A percentile compares a stretch with the other conserved stretches of the same genome.
Conservation (phyloP, 495 filamentous ascomycete species). For the Hypoxylon rickii region DNA sequence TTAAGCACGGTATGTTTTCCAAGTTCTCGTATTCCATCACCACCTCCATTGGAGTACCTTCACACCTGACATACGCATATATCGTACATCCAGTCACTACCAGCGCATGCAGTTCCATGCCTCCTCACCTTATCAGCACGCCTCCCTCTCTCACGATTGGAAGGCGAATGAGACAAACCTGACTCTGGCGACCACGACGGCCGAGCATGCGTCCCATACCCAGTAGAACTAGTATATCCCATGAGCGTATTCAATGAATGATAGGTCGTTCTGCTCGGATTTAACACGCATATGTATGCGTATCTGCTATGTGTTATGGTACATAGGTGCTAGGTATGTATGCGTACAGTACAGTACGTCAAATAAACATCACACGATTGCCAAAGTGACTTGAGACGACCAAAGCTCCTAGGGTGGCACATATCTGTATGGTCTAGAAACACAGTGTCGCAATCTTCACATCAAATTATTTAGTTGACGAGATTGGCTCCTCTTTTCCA, state of each 20-base stretch:
- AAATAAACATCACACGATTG: too few species aligned
- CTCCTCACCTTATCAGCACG: conserved; percentile 26
- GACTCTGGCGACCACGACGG: conserved; percentile 4
- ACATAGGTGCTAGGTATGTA: neutral
- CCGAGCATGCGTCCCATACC: neutral
- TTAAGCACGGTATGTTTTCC: too few species aligned
- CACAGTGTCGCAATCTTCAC: conserved; percentile 31
- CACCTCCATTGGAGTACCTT: too few species aligned
- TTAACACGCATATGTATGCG: too few species aligned
- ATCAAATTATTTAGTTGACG: conserved; percentile 22
- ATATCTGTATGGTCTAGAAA: conserved; percentile 25
- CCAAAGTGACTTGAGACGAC: neutral
- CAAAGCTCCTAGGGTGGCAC: conserved; percentile 17
- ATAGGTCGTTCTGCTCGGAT: too few species aligned
- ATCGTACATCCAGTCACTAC: conserved; percentile 3
- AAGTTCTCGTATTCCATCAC: neutral
- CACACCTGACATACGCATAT: conserved; percentile 18
- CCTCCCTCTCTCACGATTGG: conserved; percentile 12
- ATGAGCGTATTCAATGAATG: too few species aligned
- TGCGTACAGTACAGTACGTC: neutral
- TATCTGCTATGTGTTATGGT: too few species aligned
- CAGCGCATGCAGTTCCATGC: conserved; percentile 13
- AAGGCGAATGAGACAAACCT: conserved; percentile 9
- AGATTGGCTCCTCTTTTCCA: conserved; percentile 34
- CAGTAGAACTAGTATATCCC: neutral